These are phyloP conservation scores for Ustilaginoidea virens DNA, from an alignment of 2,329 filamentous ascomycete genomes.

Conservation along the genomic window DNA sequence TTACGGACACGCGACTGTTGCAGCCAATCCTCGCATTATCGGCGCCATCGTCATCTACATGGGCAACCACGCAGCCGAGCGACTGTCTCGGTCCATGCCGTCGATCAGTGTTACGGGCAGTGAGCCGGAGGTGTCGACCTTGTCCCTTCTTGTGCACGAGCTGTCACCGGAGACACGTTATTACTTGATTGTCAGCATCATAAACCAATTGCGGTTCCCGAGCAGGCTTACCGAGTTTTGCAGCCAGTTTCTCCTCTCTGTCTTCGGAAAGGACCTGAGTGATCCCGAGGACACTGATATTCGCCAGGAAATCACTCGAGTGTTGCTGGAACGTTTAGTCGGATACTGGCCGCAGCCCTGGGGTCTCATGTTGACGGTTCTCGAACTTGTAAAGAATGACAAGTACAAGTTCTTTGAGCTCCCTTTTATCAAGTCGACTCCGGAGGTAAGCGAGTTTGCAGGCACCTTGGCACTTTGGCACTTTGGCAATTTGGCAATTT, in stretches of 20 bases:
- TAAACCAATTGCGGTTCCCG: slow-evolving; percentile 83
- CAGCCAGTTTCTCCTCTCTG: slow-evolving; percentile 65
- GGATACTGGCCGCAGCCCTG: slow-evolving; percentile 89
- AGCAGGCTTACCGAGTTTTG: slow-evolving; percentile 89
- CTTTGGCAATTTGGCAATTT: too few relatives aligned
- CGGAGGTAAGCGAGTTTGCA: slow-evolving; percentile 47
- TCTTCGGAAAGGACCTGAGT: slow-evolving; percentile 63
- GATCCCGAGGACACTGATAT: slow-evolving; percentile 68
- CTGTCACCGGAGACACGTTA: slow-evolving; percentile 67
- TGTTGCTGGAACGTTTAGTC: slow-evolving; percentile 75
- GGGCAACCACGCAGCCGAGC: slow-evolving; percentile 53
- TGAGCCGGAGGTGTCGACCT: slow-evolving; percentile 46
- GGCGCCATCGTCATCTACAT: slow-evolving; percentile 77
- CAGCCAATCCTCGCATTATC: slow-evolving; percentile 55
- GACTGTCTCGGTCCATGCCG: slow-evolving; percentile 41
- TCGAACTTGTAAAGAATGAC: slow-evolving; percentile 84
- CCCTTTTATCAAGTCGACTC: slow-evolving; percentile 77
- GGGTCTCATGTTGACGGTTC: slow-evolving; percentile 77
- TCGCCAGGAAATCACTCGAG: slow-evolving; percentile 78
- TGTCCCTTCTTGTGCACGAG: slow-evolving; percentile 64
- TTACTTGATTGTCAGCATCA: slow-evolving; percentile 67
- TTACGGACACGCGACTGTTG: slow-evolving; percentile 50
- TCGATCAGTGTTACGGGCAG: slow-evolving; percentile 29
- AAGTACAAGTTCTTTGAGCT: slow-evolving; percentile 86
- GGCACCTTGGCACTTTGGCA: neutral